These are phyloP conservation scores for Salix udensis DNA, from an alignment of 345 rosid genomes.

Conservation along the genomic window DNA sequence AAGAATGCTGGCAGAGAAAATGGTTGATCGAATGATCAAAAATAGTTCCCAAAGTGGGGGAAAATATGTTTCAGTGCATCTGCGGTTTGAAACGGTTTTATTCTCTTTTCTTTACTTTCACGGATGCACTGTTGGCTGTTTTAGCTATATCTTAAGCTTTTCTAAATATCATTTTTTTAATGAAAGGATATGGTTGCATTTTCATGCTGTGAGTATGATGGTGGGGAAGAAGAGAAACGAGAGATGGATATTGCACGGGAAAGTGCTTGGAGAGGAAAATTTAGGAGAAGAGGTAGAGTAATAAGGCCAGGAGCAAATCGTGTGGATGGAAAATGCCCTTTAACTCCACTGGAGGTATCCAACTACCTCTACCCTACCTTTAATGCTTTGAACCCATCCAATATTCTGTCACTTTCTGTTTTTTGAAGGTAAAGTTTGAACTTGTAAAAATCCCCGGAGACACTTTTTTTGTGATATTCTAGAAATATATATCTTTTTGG, in stretches of 20 bases:
- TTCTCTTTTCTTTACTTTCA: conserved; percentile 8
- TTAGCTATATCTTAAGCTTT: not conserved
- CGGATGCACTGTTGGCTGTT: not conserved
- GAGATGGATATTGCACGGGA: conserved; percentile 96
- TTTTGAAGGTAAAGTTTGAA: not conserved
- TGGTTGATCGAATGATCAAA: conserved; percentile 82
- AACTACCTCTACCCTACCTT: not conserved
- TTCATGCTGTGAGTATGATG: conserved; percentile 95
- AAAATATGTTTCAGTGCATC: conserved; percentile 94
- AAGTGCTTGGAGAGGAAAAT: conserved; percentile 95
- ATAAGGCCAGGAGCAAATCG: conserved; percentile 90
- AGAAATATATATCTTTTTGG: not conserved
- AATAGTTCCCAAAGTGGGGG: conserved; percentile 64
- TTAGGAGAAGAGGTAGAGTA: conserved; percentile 82
- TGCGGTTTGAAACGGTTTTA: conserved; percentile 82
- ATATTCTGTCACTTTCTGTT: not conserved
- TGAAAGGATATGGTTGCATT: conserved; percentile 95
- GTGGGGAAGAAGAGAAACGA: conserved; percentile 78
- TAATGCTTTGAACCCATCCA: not conserved
- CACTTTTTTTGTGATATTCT: not conserved
- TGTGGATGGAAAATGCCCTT: conserved; percentile 90
- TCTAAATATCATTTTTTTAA: conserved; percentile 15
- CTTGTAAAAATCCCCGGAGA: too few species aligned
- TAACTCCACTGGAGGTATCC: conserved; percentile 85
- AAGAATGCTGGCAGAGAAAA: conserved; percentile 76